Percentiles rank a stretch among this genome's conserved stretches.
Evolutionary conservation across 257 asterid genomes (phyloP).

Genomic region (Penstemon eatonii): DNA sequence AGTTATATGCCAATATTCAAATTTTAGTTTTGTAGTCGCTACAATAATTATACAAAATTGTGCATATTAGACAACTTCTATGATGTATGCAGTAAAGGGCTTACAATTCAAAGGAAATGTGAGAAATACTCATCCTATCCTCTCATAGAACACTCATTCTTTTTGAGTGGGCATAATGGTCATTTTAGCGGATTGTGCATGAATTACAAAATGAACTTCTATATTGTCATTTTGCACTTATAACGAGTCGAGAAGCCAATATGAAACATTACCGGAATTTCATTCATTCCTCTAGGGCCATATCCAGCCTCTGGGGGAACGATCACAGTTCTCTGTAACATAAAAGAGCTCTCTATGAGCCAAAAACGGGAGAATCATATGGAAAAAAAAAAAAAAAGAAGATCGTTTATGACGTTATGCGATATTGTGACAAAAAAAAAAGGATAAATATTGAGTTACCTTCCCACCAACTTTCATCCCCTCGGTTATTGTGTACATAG

Average conservation of each 20-base stretch:
- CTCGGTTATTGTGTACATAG: constrained; percentile 76
- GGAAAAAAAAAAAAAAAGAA: background rate
- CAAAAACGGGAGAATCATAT: background rate
- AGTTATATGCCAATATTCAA: no score
- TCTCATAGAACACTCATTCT: no score
- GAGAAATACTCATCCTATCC: no score
- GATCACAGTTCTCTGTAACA: constrained; percentile 76
- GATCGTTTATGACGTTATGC: background rate
- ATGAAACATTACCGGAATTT: constrained; percentile 69
- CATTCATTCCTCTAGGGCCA: constrained; percentile 85
- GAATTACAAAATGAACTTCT: background rate
- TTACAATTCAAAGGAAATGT: no score
- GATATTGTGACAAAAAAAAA: background rate
- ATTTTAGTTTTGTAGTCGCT: no score
- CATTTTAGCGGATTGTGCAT: no score
- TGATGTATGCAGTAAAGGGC: no score
- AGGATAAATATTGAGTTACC: constrained; percentile 40
- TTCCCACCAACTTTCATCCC: constrained; percentile 99
- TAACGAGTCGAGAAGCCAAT: background rate
- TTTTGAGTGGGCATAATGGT: no score
- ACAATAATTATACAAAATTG: no score
- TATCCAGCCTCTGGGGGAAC: constrained; percentile 90
- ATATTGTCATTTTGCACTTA: background rate
- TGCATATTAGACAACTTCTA: no score
- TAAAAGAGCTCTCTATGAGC: constrained; percentile 15